A percentile compares a stretch with the other conserved stretches of the same genome.
Conservation (phyloP, 306 rosid genomes). For the Lithocarpus polystachyus region DNA sequence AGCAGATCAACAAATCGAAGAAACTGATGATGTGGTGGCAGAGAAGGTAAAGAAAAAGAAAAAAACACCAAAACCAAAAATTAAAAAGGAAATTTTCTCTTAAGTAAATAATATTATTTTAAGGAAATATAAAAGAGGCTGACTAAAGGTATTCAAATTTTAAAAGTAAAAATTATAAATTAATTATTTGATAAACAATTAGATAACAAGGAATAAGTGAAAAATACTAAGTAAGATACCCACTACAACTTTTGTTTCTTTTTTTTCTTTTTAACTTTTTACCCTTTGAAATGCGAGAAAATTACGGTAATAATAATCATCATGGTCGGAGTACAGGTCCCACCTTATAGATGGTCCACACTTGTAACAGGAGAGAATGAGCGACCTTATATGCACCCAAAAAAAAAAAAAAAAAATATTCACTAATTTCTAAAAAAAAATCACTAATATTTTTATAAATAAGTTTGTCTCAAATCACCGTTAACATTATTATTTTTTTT, state of each 20-base stretch:
- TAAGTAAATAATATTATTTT: not conserved
- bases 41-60: slow-evolving; percentile 60
- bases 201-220: slow-evolving; percentile 6
- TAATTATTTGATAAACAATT: not conserved
- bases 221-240: slow-evolving; percentile 13
- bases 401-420: too few relatives aligned
- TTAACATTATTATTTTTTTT: too few relatives aligned
- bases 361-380: slow-evolving; percentile 24
- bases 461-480: too few relatives aligned
- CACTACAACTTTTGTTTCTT: not conserved
- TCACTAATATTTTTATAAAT: too few relatives aligned
- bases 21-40: slow-evolving; percentile 54
- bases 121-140: not conserved
- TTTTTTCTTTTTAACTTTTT: not conserved
- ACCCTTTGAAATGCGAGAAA: slow-evolving; percentile 20
- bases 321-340: slow-evolving; percentile 50
- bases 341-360: slow-evolving; percentile 32
- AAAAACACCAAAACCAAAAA: not conserved
- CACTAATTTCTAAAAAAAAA: too few relatives aligned
- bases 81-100: not conserved
- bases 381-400: too few relatives aligned
- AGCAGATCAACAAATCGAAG: slow-evolving; percentile 96
- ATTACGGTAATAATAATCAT: slow-evolving; percentile 41
- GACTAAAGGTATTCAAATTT: not conserved
- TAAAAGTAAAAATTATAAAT: not conserved